A percentile compares a stretch with the other conserved stretches of the same genome.
phyloP scores from a whole-genome alignment of 352 stramenopile species.

The Aphanomyces euteiches region DNA sequence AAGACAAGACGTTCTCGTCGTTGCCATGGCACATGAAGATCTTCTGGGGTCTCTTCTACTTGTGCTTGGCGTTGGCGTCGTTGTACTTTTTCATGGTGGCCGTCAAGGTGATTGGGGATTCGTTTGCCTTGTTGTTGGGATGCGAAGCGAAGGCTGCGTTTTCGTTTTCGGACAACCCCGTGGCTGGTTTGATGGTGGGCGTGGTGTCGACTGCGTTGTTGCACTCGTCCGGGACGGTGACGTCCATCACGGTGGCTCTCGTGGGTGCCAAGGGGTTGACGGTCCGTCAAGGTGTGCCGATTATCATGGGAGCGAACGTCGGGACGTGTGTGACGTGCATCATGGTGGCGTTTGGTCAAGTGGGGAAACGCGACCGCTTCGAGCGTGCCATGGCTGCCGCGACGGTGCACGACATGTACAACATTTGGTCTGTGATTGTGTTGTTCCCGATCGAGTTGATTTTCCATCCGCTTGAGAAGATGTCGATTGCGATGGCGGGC shows the following conservation, averaged over 20 bases:
- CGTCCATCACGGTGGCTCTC: slow-evolving; percentile 46
- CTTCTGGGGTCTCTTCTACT: slow-evolving; percentile 16
- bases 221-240: slow-evolving; percentile 47
- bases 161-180: slow-evolving; percentile 39
- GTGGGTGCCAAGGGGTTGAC: slow-evolving; percentile 42
- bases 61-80: slow-evolving; percentile 32
- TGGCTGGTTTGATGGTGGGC: slow-evolving; percentile 45
- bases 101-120: slow-evolving; percentile 45
- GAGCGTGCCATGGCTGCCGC: slow-evolving; percentile 36
- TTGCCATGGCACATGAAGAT: neutral
- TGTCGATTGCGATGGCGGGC: slow-evolving; percentile 32
- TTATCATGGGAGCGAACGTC: slow-evolving; percentile 83
- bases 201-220: slow-evolving; percentile 44
- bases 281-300: slow-evolving; percentile 59
- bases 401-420: slow-evolving; percentile 49
- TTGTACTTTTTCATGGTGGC: slow-evolving; percentile 57
- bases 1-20: slow-evolving; percentile 9
- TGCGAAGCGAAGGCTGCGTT: slow-evolving; percentile 41
- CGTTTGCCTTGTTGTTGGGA: slow-evolving; percentile 44
- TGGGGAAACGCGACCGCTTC: slow-evolving; percentile 49
- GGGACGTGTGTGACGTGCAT: slow-evolving; percentile 68
- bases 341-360: slow-evolving; percentile 70
- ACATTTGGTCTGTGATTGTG: slow-evolving; percentile 53
- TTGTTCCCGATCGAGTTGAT: slow-evolving; percentile 46
- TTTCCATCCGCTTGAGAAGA: slow-evolving; percentile 37